These are phyloP conservation scores for Metschnikowia santaceciliae DNA, from an alignment of 805 yeast species.

Conservation along the genomic window DNA sequence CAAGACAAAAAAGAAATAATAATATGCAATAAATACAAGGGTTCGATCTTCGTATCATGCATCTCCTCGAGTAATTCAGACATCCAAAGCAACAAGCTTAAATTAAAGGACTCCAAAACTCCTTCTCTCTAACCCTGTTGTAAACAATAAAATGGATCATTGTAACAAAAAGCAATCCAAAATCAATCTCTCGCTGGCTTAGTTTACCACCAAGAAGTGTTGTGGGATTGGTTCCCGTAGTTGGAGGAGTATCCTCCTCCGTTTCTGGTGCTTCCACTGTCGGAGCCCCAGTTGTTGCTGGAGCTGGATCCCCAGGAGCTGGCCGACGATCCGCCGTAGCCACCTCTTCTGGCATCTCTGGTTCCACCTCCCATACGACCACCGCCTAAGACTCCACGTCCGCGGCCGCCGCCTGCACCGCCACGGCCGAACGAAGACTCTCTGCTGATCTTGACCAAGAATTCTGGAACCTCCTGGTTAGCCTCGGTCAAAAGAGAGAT, in stretches of 20 bases:
- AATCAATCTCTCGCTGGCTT: slow-evolving; percentile 8
- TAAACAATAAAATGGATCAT: slow-evolving; percentile 9
- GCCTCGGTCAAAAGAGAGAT: slow-evolving; percentile 88
- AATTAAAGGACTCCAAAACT: slow-evolving; percentile 2
- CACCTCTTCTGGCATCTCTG: slow-evolving; percentile 51
- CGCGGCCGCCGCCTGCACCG: slow-evolving; percentile 36
- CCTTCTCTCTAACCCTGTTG: slow-evolving; percentile 10
- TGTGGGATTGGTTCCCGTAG: slow-evolving; percentile 34
- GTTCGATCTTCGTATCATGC: slow-evolving; percentile 11
- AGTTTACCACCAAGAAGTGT: slow-evolving; percentile 42
- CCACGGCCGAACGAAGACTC: slow-evolving; percentile 55
- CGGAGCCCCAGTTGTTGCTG: slow-evolving; percentile 18
- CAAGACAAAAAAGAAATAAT: slow-evolving; percentile 17
- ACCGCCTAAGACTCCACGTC: slow-evolving; percentile 49
- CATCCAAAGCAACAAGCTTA: slow-evolving; percentile 9
- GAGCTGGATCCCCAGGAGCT: slow-evolving; percentile 19
- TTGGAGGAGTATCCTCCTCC: slow-evolving; percentile 27
- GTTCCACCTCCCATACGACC: slow-evolving; percentile 33
- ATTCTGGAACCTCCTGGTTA: slow-evolving; percentile 94
- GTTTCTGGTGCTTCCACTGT: slow-evolving; percentile 23
- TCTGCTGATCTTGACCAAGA: slow-evolving; percentile 75
- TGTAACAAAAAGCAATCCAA: slow-evolving; percentile 17
- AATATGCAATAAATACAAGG: slow-evolving; percentile 17
- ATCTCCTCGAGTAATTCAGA: slow-evolving; percentile 16
- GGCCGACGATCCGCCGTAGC: slow-evolving; percentile 29